Conservation (phyloP, 2,329 filamentous ascomycete species). For the Fusarium heterosporum region DNA sequence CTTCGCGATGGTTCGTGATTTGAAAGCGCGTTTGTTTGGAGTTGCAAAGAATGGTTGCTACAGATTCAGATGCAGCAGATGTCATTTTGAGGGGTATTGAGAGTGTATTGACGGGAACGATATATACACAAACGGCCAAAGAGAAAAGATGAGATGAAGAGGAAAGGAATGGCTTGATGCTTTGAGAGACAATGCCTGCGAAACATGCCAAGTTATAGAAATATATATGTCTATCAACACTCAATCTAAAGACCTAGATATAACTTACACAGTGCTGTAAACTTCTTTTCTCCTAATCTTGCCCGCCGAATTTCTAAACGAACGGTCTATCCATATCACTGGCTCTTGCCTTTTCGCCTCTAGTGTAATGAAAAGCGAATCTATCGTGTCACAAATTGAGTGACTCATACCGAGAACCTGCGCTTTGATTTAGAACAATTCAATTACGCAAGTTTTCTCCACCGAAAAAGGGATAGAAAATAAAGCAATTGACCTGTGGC, state of each 20-base stretch:
- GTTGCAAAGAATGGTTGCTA: slow-evolving; percentile 68
- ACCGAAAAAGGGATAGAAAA: not conserved
- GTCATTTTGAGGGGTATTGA: slow-evolving; percentile 53
- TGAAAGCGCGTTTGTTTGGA: slow-evolving; percentile 76
- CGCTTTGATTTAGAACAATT: not conserved
- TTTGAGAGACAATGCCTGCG: slow-evolving; percentile 3
- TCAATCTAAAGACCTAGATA: not conserved
- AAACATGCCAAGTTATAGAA: not conserved
- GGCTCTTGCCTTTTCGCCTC: not conserved
- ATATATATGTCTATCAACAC: not conserved
- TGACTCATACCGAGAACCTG: slow-evolving; percentile 47
- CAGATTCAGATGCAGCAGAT: slow-evolving; percentile 62
- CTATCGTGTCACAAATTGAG: slow-evolving; percentile 10
- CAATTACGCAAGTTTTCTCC: not conserved
- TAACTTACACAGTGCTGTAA: not conserved
- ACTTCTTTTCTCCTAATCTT: not conserved
- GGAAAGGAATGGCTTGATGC: not conserved
- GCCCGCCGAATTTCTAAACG: not conserved
- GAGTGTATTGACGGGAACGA: not conserved
- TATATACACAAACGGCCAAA: not conserved
- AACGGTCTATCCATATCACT: slow-evolving; percentile 3
- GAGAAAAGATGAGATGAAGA: not conserved
- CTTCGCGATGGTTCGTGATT: slow-evolving; percentile 67
- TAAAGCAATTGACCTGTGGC: not conserved
- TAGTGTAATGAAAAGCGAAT: slow-evolving; percentile 7